Base-by-base conservation (phyloP, 2,329 filamentous ascomycete species). In the Beauveria medogensis region DNA sequence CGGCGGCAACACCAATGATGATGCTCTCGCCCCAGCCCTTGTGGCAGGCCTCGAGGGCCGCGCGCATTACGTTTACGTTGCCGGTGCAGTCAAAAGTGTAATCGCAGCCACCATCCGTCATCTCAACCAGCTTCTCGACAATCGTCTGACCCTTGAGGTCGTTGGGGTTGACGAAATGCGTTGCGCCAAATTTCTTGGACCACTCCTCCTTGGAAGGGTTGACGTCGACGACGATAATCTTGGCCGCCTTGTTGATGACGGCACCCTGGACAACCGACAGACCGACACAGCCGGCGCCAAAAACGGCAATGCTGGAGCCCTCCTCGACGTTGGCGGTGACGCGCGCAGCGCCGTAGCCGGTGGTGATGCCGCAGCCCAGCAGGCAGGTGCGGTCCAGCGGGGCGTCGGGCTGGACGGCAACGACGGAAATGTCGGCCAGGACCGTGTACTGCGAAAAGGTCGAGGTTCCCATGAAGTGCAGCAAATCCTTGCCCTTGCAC, bases 61-160 rank as follows among this genome's bases (percentile, higher is more conserved):
- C 89, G 65, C 94, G 85, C 94, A 96, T 99, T 60, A 99, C 94
- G 68, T 87, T 85, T 58, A 97, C 92, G 71, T 97, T 97, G 63
- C 94, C 94, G 7, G 94, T 99, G 83, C 94, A 97, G 80, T 99
- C 94, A 73, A 99, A 99, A 55, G 94, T 99, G 81, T 97, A 97
- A 80, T 99, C 94, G 74, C 92, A 96, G 56, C 94, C 94, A 66
- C 94, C 94, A 70, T 97, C 94, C 2, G 94, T 99, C 89, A 97
- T 92, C 78, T 97, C 93, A 67, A 97, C 86, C 65, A 99, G 83
- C 80, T 93, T 89, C 71, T 96, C 91, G 70, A 95, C 91, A 68
- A 97, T 89, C 63, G 84, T 91, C 82, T 93, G 89, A 65, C 82
- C 83, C 67, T 84, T 81, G 64, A 93, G 79, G 75, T 93, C 88